Percentiles rank a stretch among this genome's conserved stretches.
Evolutionary conservation across 257 asterid genomes (phyloP).

Genomic region (Cynanchum wilfordii): DNA sequence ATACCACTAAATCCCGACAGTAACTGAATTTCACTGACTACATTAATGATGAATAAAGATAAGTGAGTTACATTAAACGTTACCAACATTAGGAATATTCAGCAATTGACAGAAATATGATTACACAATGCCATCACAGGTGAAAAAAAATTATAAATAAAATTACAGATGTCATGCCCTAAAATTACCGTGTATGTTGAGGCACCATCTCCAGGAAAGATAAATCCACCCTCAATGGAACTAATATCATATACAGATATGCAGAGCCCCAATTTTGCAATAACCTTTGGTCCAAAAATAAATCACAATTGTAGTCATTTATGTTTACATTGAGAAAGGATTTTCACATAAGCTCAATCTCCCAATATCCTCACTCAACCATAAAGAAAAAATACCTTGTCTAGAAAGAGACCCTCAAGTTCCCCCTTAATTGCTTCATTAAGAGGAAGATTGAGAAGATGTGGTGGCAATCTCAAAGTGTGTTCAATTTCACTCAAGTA

Average conservation of each 20-base stretch:
- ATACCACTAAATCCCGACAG: background rate
- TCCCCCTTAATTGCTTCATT: conserved; percentile 68
- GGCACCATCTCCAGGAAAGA: conserved; percentile 75
- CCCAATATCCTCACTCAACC: background rate
- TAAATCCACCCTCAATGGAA: conserved; percentile 71
- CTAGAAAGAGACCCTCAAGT: conserved; percentile 65
- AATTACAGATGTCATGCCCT: background rate
- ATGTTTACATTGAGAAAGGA: background rate
- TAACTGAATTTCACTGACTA: background rate
- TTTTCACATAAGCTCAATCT: background rate
- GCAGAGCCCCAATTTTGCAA: conserved; percentile 63
- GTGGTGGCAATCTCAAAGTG: conserved; percentile 48
- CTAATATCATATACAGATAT: conserved; percentile 66
- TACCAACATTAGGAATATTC: background rate
- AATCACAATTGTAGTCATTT: background rate
- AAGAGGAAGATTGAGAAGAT: conserved; percentile 52
- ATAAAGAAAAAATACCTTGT: conserved; percentile 42
- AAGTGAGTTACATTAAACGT: background rate
- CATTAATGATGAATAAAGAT: no score
- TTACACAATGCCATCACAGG: background rate
- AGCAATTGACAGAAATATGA: background rate
- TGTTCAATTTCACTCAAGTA: conserved; percentile 72
- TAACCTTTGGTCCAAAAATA: conserved; percentile 39
- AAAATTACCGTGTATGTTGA: conserved; percentile 71
- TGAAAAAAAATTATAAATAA: background rate